Percentiles rank a stretch among this genome's conserved stretches.
These are phyloP conservation scores for Stagonosporopsis cucurbitacearum DNA, from an alignment of 2,329 filamentous ascomycete species.

Conservation along the genomic window DNA sequence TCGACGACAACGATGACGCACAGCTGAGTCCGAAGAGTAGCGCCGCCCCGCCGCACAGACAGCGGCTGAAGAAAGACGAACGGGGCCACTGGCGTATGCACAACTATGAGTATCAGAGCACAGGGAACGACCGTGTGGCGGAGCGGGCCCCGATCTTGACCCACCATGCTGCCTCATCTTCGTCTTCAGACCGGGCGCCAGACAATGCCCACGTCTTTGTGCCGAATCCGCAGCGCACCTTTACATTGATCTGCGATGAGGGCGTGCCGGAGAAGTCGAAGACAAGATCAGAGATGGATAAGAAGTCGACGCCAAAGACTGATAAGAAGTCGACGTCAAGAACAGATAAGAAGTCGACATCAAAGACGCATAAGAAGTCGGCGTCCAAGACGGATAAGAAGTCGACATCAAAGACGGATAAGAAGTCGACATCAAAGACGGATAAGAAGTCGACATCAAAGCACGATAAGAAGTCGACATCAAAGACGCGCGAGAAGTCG, in stretches of 20 bases:
- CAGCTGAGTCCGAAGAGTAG: conserved; percentile 3
- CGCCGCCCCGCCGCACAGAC: background rate
- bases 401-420: too few species aligned
- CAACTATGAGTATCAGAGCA: conserved; percentile 10
- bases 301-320: background rate
- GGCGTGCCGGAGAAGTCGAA: background rate
- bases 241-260: conserved; percentile 13
- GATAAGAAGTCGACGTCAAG: background rate
- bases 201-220: conserved; percentile 21
- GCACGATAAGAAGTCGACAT: background rate
- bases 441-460: background rate
- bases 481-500: too few species aligned
- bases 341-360: background rate
- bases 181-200: background rate
- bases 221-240: conserved; percentile 30
- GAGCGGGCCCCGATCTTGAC: background rate
- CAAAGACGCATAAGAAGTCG: too few species aligned
- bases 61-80: background rate
- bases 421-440: background rate
- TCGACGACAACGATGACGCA: conserved; percentile 17
- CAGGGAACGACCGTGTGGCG: conserved; percentile 12
- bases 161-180: background rate
- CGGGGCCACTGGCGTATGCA: conserved; percentile 2
- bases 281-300: background rate
- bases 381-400: background rate